Percentiles rank a stretch among this genome's conserved stretches.
phyloP scores from a whole-genome alignment of 1,284 basidiomycete species.

The Apiotrichum gracile region DNA sequence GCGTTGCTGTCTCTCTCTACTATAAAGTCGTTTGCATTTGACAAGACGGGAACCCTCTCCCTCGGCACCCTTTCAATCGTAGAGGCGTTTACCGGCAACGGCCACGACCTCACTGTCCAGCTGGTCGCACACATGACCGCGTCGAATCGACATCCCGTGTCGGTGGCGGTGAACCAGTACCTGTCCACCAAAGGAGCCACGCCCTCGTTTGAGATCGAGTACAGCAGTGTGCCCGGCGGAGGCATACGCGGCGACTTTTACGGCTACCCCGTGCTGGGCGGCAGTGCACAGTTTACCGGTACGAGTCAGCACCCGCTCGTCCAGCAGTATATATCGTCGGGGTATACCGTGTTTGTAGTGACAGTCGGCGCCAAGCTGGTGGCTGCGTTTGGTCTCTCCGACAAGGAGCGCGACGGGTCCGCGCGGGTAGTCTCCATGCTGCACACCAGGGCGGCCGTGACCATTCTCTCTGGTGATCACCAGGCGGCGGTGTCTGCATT shows the following conservation, averaged over 20 bases:
- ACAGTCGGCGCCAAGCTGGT: not conserved
- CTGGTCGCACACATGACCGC: not conserved
- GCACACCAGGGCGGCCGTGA: not conserved
- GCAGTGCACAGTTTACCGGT: not conserved
- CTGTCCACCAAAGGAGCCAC: not conserved
- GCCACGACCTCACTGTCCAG: not conserved
- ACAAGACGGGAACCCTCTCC: constrained; percentile 51
- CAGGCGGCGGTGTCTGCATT: not conserved
- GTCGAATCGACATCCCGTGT: not conserved
- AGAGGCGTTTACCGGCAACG: not conserved
- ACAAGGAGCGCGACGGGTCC: not conserved
- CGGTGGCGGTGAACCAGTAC: not conserved
- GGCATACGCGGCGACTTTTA: not conserved
- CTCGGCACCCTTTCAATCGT: constrained; percentile 6
- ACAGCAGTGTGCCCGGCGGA: not conserved
- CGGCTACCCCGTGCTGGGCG: not conserved
- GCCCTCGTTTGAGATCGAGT: not conserved
- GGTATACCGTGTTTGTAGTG: not conserved
- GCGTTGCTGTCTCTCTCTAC: constrained; percentile 38
- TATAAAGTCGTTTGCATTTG: constrained; percentile 48
- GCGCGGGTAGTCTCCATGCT: not conserved
- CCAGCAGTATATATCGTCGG: not conserved
- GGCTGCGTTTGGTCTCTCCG: not conserved
- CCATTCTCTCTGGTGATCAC: constrained; percentile 15
- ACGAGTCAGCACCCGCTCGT: not conserved